A percentile compares a stretch with the other conserved stretches of the same genome.
phyloP scores from a whole-genome alignment of 1,139 yeast species.

The Geotrichum reessii region DNA sequence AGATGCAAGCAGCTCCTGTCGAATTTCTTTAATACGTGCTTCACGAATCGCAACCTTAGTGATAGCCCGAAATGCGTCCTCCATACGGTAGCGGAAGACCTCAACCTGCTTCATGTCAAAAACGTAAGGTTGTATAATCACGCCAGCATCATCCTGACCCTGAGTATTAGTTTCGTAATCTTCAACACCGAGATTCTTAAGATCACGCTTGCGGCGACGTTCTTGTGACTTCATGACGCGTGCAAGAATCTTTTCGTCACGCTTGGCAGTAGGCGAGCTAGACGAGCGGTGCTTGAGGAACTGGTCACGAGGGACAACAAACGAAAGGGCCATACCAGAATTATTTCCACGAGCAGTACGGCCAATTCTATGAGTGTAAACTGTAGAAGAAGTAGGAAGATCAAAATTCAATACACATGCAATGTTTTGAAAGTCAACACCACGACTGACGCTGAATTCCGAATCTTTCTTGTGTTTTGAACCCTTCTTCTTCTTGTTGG shows the following conservation, averaged over 20 bases:
- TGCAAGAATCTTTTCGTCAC: slow-evolving; percentile 78
- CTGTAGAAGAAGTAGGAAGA: slow-evolving; percentile 80
- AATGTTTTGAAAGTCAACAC: slow-evolving; percentile 93
- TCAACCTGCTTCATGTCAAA: slow-evolving; percentile 92
- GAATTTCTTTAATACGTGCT: slow-evolving; percentile 86
- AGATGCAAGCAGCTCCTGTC: slow-evolving; percentile 78
- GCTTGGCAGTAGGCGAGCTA: slow-evolving; percentile 59
- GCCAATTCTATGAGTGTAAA: slow-evolving; percentile 92
- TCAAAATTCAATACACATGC: slow-evolving; percentile 96
- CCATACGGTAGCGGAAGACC: slow-evolving; percentile 93
- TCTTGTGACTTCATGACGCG: slow-evolving; percentile 74
- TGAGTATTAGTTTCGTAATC: slow-evolving; percentile 18
- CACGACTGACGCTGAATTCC: slow-evolving; percentile 94
- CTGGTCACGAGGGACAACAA: slow-evolving; percentile 77
- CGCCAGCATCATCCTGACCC: slow-evolving; percentile 18
- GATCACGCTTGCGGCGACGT: slow-evolving; percentile 58
- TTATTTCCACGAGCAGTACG: slow-evolving; percentile 98
- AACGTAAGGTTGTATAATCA: slow-evolving; percentile 65
- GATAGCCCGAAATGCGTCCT: slow-evolving; percentile 94
- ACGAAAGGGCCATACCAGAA: slow-evolving; percentile 90
- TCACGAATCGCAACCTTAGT: slow-evolving; percentile 87
- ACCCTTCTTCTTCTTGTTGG: slow-evolving; percentile 25
- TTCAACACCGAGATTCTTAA: slow-evolving; percentile 19
- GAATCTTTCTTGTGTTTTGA: slow-evolving; percentile 31
- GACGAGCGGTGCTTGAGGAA: slow-evolving; percentile 89